Base-by-base conservation (phyloP, 108 stramenopile species). In the Skeletonema tropicum region DNA sequence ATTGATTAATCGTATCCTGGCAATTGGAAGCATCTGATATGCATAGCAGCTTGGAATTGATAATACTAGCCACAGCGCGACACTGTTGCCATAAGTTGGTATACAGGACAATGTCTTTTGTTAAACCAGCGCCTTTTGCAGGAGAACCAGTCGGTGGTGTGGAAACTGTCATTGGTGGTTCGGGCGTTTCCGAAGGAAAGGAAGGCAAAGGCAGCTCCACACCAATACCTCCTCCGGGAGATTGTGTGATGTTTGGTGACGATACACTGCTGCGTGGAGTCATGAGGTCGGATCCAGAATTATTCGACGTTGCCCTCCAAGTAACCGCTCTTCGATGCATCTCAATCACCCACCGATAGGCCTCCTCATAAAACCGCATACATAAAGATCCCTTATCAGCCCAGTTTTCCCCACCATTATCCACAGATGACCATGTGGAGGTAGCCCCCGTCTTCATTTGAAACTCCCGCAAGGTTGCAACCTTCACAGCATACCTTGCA, bases 41-140 rank as follows among this genome's bases (percentile, higher is more conserved):
- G 23, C 63, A 39, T 12, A 72, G n/a, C 2, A 82, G 66, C 75
- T 95, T 95, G 61, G 83, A 72, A 66, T 91, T 88, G 42, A 93
- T 62, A 68, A 90, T 83, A 35, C 87, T 84, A 14, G 94, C 94
- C 1, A 95, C 71, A 6, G 77, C 83, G 33, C 89, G 82, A 39
- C 90, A 91, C 58, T 95, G 94, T n/a, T 92, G 75, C 48, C 64
- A 72, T 21, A 82, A 33, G 9, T 62, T 63, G 0, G 75, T 49
- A 57, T 59, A 73, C 10, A 73, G 63, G 17, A 57, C 41, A 35
- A 66, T 64, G 48, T 65, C 72, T 36, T 79, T 64, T 15, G 68
- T 10, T n/a, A 42, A 30, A 1, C 15, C 33, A 25, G 60, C 30
- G 41, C 70, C 42, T 57, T 62, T 48, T 49, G 64, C 64, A 6